A percentile compares a stretch with the other conserved stretches of the same genome.
Evolutionary conservation across 2,329 filamentous ascomycete genomes (phyloP).

Genomic region (Cercospora janseana): DNA sequence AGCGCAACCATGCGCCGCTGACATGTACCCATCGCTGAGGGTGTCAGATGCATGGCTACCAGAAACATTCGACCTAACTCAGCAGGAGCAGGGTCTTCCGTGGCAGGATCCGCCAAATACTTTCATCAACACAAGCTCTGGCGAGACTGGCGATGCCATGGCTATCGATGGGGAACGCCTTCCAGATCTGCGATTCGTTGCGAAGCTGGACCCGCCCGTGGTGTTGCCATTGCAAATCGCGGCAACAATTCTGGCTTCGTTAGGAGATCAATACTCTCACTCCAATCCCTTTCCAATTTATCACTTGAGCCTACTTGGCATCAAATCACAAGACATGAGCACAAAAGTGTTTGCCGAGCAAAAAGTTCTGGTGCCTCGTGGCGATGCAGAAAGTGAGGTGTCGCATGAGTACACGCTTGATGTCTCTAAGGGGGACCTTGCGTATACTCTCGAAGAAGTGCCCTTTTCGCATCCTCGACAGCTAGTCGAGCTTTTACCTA

Average conservation of each 20-base stretch:
- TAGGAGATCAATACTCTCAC: conserved; percentile 56
- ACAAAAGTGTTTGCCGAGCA: conserved; percentile 8
- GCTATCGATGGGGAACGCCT: conserved; percentile 54
- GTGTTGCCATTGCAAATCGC: conserved; percentile 65
- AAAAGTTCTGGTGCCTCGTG: conserved; percentile 8
- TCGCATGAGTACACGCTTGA: conserved; percentile 60
- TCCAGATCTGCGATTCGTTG: conserved; percentile 71
- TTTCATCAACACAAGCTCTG: conserved; percentile 45
- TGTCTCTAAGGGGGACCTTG: conserved; percentile 71
- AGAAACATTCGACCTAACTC: conserved; percentile 65
- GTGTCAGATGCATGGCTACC: conserved; percentile 74
- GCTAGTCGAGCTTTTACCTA: conserved; percentile 69
- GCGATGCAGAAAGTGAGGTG: conserved; percentile 23
- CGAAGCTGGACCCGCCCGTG: conserved; percentile 71
- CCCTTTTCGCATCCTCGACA: conserved; percentile 78
- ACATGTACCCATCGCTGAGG: conserved; percentile 60
- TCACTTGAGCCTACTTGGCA: conserved; percentile 28
- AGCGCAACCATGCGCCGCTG: conserved; percentile 52
- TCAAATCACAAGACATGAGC: conserved; percentile 11
- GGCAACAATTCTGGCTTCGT: conserved; percentile 59
- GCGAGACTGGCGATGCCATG: conserved; percentile 50
- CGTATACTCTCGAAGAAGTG: conserved; percentile 63
- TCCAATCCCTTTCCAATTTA: conserved; percentile 20
- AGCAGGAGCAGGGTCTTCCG: conserved; percentile 49
- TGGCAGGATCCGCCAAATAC: conserved; percentile 72